Evolutionary conservation across 148 eudicot species (phyloP), one percentile per base, ranked within the genome.

Genomic region (Heliosperma pusillum): DNA sequence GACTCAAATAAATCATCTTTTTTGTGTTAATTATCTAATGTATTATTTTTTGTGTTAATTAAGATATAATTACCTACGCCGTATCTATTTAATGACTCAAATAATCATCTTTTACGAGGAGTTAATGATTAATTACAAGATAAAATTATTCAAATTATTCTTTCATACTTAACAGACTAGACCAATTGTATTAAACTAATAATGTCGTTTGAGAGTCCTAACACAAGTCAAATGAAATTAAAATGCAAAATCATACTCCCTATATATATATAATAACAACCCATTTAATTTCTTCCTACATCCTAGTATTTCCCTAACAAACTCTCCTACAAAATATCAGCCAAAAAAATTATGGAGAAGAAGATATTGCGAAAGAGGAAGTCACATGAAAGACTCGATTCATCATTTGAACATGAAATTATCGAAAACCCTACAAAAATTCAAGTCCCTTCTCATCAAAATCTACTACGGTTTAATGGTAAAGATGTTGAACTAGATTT

Each of bases 381-480:
- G 25, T 44, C 71, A 44, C 16, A 12, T 24, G 71, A 69, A 21
- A 45, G 6, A 0, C 29, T 26, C 24, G 56, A 40, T n/a, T 25
- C 40, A 40, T 25, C 40, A 40, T 10, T 2, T 8, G 27, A 50
- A 50, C 19, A 40, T n/a, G 52, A 66, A 36, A n/a, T 3, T 8
- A 8, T 66, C 36, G 26, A 36, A 36, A 66, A 66, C 70, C 70
- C 70, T 66, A 19, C 15, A 7, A 66, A 66, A 66, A 33, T 65
- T 17, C 70, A 66, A 4, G 36, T 33, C 36, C 36, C 36, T 33
- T 3, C 5, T 33, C 36, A 33, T 33, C 45, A 30, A 65, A 21
- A 26, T 11, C 5, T 16, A 15, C 10, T 17, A 17, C 10, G 17
- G 42, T 36, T 36, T 36, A 36, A 36, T 30, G 8, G 13, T 19